Evolutionary conservation across 1,284 basidiomycete species (phyloP).

Genomic region (Ganoderma meredithae): DNA sequence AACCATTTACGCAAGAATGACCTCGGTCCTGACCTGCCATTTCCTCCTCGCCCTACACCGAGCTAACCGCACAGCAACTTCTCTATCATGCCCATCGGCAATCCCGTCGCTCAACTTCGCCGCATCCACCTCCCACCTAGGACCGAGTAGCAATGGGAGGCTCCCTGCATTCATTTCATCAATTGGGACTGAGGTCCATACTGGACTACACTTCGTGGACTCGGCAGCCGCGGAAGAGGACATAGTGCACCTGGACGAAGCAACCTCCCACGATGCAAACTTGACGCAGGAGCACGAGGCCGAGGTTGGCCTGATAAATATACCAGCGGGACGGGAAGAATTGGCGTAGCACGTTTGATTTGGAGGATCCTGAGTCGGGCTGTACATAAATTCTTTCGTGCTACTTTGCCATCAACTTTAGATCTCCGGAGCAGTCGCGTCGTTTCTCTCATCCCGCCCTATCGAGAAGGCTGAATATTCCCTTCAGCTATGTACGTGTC

Average conservation of each 20-base stretch:
- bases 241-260: not conserved
- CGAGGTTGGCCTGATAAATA: not conserved
- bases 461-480: too few species aligned
- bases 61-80: not conserved
- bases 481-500: too few species aligned
- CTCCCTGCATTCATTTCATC: not conserved
- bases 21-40: not conserved
- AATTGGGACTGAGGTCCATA: not conserved
- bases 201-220: not conserved
- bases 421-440: too few species aligned
- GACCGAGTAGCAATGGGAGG: not conserved
- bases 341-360: not conserved
- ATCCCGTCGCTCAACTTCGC: not conserved
- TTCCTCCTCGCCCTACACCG: not conserved
- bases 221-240: not conserved
- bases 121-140: not conserved
- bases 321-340: not conserved
- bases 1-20: not conserved
- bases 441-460: too few species aligned
- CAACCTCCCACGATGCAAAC: not conserved
- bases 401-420: too few species aligned
- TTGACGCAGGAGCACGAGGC: not conserved
- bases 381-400: too few species aligned
- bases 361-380: not conserved
- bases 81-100: not conserved